Conservation (phyloP, 2,329 filamentous ascomycete genomes). For the Pseudogymnoascus sp. region DNA sequence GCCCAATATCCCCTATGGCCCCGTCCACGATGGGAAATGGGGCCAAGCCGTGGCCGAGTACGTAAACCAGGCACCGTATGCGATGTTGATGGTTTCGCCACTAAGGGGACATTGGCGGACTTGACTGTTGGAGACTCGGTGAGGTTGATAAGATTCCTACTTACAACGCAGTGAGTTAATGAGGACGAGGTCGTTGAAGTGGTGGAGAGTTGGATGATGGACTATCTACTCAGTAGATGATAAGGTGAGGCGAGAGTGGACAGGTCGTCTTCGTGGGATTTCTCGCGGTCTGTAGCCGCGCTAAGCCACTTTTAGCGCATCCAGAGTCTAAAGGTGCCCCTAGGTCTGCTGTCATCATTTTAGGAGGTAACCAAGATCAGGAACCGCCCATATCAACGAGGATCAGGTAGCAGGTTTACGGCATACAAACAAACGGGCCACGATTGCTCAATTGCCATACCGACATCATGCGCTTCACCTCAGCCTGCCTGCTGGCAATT, state of each 20-base stretch:
- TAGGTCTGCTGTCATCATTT: constrained; percentile 9
- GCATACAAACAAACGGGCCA: background rate
- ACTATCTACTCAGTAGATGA: constrained; percentile 9
- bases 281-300: constrained; percentile 8
- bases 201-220: constrained; percentile 9
- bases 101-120: background rate
- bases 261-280: constrained; percentile 11
- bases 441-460: constrained; percentile 9
- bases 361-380: constrained; percentile 6
- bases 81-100: background rate
- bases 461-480: constrained; percentile 28
- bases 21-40: background rate
- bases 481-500: constrained; percentile 24
- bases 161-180: constrained; percentile 10
- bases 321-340: constrained; percentile 9
- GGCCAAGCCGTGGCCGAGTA: constrained; percentile 1
- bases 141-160: constrained; percentile 4
- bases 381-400: constrained; percentile 6
- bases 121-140: background rate
- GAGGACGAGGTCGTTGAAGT: constrained; percentile 9
- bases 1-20: constrained; percentile 1
- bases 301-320: constrained; percentile 8
- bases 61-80: constrained; percentile 7
- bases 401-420: constrained; percentile 8
- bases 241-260: constrained; percentile 11